Evolutionary conservation across 768 basidiomycete species (phyloP).

Genomic region (Cystofilobasidium macerans): DNA sequence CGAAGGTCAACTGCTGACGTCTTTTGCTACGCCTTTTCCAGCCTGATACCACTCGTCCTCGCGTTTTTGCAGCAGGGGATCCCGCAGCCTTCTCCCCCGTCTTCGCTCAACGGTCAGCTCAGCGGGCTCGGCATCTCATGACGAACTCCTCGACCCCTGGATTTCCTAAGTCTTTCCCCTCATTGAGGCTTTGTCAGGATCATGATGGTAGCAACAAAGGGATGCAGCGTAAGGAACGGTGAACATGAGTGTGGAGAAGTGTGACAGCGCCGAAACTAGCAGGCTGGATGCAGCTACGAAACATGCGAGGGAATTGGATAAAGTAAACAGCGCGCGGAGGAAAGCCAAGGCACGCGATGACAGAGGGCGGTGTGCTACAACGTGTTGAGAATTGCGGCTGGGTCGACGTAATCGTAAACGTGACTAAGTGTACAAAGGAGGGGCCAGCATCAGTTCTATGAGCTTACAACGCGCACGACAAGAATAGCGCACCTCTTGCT

Average conservation of each 20-base stretch:
- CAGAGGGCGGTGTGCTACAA: neutral
- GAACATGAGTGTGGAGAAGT: no score
- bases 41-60: conserved; percentile 64
- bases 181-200: neutral
- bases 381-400: conserved; percentile 11
- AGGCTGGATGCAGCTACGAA: no score
- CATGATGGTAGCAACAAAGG: neutral
- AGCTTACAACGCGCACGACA: neutral
- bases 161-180: no score
- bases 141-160: no score
- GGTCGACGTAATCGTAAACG: conserved; percentile 21
- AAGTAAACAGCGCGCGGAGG: neutral
- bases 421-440: neutral
- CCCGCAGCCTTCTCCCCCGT: neutral
- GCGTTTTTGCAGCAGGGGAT: conserved; percentile 39
- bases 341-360: neutral
- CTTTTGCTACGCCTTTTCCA: conserved; percentile 39
- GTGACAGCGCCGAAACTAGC: no score
- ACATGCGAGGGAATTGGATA: no score
- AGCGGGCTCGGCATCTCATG: conserved; percentile 11
- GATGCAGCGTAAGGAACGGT: no score
- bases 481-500: conserved; percentile 5
- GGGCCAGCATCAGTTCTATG: neutral
- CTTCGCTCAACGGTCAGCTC: neutral
- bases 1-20: neutral